Evolutionary conservation across 2,329 filamentous ascomycete genomes (phyloP).

Genomic region (Colletotrichum filicis): DNA sequence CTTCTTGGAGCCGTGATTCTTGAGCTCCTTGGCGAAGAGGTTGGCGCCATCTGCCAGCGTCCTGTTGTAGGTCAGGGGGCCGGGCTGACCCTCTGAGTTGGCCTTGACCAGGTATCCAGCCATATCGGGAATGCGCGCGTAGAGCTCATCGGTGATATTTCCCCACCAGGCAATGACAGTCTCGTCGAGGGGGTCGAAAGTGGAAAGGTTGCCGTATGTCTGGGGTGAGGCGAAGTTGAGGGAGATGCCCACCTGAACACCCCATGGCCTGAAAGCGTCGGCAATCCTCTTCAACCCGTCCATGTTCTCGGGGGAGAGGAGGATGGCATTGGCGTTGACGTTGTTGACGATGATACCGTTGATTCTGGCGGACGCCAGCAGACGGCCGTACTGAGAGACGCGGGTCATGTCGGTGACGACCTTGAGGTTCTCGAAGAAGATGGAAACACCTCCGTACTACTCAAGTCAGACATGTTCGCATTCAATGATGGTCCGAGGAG

Average conservation of each 20-base stretch:
- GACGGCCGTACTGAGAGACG: slow-evolving; percentile 70
- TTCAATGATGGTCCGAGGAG: not conserved
- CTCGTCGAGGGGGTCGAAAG: slow-evolving; percentile 73
- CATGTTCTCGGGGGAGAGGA: slow-evolving; percentile 67
- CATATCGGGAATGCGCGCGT: slow-evolving; percentile 72
- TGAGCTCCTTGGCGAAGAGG: slow-evolving; percentile 69
- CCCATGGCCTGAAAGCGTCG: slow-evolving; percentile 74
- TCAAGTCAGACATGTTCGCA: not conserved
- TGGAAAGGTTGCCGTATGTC: slow-evolving; percentile 63
- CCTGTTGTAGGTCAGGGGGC: slow-evolving; percentile 75
- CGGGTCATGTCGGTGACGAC: slow-evolving; percentile 70
- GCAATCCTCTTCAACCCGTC: slow-evolving; percentile 71
- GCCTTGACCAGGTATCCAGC: slow-evolving; percentile 78
- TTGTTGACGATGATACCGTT: slow-evolving; percentile 78
- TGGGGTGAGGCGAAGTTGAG: slow-evolving; percentile 76
- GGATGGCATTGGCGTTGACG: slow-evolving; percentile 73
- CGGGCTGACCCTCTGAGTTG: slow-evolving; percentile 78
- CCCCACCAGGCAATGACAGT: slow-evolving; percentile 72
- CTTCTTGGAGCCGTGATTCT: slow-evolving; percentile 57
- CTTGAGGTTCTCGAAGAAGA: slow-evolving; percentile 71
- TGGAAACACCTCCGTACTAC: slow-evolving; percentile 71
- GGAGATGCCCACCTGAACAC: slow-evolving; percentile 72
- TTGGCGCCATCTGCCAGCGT: slow-evolving; percentile 76
- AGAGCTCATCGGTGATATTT: slow-evolving; percentile 68
- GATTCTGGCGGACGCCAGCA: slow-evolving; percentile 73